These are phyloP conservation scores for Wickerhamomyces chambardii DNA, from an alignment of 805 yeast species.

Conservation along the genomic window DNA sequence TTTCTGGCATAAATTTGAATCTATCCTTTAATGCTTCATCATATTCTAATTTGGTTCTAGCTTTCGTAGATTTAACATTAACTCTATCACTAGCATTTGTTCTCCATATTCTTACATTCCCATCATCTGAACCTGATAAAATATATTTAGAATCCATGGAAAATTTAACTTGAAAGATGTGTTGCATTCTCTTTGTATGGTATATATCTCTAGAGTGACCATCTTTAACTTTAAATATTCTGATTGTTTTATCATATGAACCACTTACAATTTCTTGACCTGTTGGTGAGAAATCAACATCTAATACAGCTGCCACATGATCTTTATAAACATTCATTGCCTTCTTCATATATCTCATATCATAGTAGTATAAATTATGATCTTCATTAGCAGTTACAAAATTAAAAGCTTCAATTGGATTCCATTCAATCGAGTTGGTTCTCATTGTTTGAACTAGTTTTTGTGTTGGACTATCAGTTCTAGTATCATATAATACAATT, in stretches of 20 bases:
- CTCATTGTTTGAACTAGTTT: conserved; percentile 77
- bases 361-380: conserved; percentile 91
- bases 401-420: conserved; percentile 94
- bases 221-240: conserved; percentile 65
- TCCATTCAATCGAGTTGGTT: conserved; percentile 87
- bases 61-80: conserved; percentile 69
- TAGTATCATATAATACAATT: conserved; percentile 78
- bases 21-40: conserved; percentile 88
- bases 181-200: conserved; percentile 97
- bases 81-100: conserved; percentile 79
- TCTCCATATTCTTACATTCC: conserved; percentile 93
- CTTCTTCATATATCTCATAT: conserved; percentile 84
- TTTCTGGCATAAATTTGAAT: conserved; percentile 94
- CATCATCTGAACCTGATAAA: conserved; percentile 90
- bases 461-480: conserved; percentile 89
- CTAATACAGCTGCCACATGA: conserved; percentile 94
- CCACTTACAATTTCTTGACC: conserved; percentile 96
- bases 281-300: conserved; percentile 91
- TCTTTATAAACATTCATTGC: conserved; percentile 85
- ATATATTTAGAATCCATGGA: conserved; percentile 88
- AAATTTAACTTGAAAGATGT: conserved; percentile 74
- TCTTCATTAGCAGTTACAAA: conserved; percentile 93
- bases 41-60: conserved; percentile 79
- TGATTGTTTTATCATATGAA: conserved; percentile 86
- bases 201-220: conserved; percentile 95